These are phyloP conservation scores for Tolypocladium ovalisporum DNA, from an alignment of 2,329 filamentous ascomycete species.

Conservation along the genomic window DNA sequence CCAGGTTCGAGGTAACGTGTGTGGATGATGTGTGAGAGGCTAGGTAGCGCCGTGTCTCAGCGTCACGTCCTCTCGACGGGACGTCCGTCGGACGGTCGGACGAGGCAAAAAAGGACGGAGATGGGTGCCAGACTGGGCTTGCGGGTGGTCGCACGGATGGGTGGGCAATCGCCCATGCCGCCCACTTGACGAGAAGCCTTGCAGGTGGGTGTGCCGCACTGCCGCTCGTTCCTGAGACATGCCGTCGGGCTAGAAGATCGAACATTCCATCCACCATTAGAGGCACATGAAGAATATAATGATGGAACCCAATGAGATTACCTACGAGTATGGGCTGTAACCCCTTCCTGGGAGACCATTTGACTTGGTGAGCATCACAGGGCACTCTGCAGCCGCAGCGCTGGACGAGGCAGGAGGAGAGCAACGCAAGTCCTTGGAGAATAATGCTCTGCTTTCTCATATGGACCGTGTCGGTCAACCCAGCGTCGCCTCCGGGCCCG, in stretches of 20 bases:
- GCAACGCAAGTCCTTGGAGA: neutral
- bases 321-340: neutral
- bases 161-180: neutral
- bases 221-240: constrained; percentile 2
- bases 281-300: neutral
- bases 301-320: neutral
- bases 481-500: neutral
- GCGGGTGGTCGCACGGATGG: neutral
- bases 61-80: neutral
- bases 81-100: neutral
- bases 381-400: neutral
- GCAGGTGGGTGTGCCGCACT: neutral
- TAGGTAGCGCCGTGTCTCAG: neutral
- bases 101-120: neutral
- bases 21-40: neutral
- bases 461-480: neutral
- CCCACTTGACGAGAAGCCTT: neutral
- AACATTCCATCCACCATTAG: neutral
- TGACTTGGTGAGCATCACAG: neutral
- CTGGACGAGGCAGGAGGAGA: neutral
- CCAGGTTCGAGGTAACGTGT: neutral
- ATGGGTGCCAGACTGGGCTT: neutral
- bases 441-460: neutral
- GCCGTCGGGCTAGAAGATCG: neutral
- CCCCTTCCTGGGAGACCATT: neutral